Conservation (phyloP, 768 basidiomycete genomes). For the Rhizopogon vinicolor region DNA sequence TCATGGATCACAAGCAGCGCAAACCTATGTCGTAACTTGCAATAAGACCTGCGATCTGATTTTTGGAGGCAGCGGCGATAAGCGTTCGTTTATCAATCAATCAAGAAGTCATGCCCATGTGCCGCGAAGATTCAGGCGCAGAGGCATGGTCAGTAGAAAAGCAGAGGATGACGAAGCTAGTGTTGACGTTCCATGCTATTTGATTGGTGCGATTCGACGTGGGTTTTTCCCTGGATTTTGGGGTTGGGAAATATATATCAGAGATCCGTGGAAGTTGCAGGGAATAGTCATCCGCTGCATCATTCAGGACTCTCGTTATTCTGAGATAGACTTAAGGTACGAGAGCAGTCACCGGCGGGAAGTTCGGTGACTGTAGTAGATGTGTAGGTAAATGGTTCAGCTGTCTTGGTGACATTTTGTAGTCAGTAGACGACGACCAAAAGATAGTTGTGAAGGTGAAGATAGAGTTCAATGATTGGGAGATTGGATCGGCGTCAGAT, state of each 20-base stretch:
- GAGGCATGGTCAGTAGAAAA: constrained; percentile 17
- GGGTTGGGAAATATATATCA: constrained; percentile 1
- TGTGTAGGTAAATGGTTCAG: neutral
- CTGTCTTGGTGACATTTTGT: neutral
- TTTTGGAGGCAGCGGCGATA: constrained; percentile 11
- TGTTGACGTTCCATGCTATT: neutral
- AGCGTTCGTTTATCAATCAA: constrained; percentile 20
- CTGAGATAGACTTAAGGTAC: neutral
- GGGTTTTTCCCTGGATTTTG: neutral
- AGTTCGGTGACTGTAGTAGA: neutral
- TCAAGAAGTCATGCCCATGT: constrained; percentile 9
- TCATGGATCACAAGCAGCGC: neutral
- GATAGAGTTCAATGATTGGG: neutral
- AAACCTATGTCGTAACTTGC: neutral
- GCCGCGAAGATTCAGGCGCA: constrained; percentile 12
- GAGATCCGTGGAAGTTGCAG: neutral
- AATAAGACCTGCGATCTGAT: neutral
- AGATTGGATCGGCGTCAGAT: neutral
- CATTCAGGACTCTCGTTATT: neutral
- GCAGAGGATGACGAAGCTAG: constrained; percentile 16
- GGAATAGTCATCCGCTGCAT: neutral
- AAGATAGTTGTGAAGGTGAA: neutral
- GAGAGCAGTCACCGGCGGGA: neutral
- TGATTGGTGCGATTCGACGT: constrained; percentile 2
- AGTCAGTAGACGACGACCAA: neutral